Evolutionary conservation across 2,329 filamentous ascomycete species (phyloP).

Genomic region (Neofusicoccum sp.): DNA sequence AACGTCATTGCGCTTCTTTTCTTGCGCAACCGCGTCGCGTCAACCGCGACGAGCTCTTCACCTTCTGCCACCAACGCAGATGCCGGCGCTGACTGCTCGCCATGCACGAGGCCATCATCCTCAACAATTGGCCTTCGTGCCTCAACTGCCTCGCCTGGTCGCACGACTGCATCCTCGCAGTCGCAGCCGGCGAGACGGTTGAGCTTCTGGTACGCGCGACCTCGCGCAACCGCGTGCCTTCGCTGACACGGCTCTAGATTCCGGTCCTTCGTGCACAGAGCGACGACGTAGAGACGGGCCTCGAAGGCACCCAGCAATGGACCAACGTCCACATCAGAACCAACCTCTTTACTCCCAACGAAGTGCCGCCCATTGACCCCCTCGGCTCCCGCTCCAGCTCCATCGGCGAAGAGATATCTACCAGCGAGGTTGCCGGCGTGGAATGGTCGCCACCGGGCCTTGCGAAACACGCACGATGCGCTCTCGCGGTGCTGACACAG

Average conservation of each 20-base stretch:
- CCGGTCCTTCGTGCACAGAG: conserved; percentile 34
- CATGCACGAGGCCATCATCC: conserved; percentile 40
- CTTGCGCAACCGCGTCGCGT: neutral
- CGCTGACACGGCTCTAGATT: conserved; percentile 32
- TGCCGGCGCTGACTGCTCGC: neutral
- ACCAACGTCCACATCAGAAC: conserved; percentile 47
- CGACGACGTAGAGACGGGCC: conserved; percentile 34
- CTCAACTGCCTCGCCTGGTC: conserved; percentile 62
- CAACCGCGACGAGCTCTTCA: neutral
- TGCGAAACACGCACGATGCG: conserved; percentile 56
- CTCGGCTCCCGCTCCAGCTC: conserved; percentile 54
- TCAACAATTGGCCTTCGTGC: conserved; percentile 53
- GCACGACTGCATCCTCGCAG: conserved; percentile 58
- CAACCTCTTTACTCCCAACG: conserved; percentile 55
- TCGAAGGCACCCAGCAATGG: conserved; percentile 31
- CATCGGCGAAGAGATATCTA: conserved; percentile 61
- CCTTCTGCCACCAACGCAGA: neutral
- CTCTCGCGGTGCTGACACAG: conserved; percentile 59
- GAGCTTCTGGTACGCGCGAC: conserved; percentile 51
- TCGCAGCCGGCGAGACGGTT: conserved; percentile 59
- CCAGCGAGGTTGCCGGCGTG: conserved; percentile 51
- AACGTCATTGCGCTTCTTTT: conserved; percentile 2
- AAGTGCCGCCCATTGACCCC: conserved; percentile 50
- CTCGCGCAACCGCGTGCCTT: conserved; percentile 17
- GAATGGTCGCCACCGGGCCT: conserved; percentile 62